Base-by-base conservation (phyloP, 306 rosid species). In the Lupinus albus region DNA sequence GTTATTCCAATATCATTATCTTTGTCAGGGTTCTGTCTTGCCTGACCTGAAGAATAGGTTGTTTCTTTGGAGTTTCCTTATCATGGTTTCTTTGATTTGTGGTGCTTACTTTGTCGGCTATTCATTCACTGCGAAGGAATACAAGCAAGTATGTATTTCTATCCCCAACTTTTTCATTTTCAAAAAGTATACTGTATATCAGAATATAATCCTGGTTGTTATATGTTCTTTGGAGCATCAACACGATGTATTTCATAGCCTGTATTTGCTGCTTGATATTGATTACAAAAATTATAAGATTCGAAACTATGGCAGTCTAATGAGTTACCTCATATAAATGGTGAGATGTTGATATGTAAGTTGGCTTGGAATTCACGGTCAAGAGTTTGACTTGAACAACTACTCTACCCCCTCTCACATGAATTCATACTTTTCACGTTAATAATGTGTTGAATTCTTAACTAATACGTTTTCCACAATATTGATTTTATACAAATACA, bases 31-130 rank as follows among this genome's bases (percentile, higher is more conserved):
- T 49, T 52, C 68, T 47, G 47, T 17, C n/a, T 64, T 64, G 64
- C 80, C 87, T 1, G 91, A 86, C 53, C 80, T 79, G 4, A 92
- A 87, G 87, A 76, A 67, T 51, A 82, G 91, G 79, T 70, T 84
- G 11, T 77, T 76, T 73, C 80, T 87, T 76, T 87, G 81, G 77
- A 77, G 82, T 64, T 69, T 80, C 59, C 73, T 89, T 44, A 16
- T 84, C 32, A 60, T 83, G 2, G 16, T 83, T 55, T 78, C 89
- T 13, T 76, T 93, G 64, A 57, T 88, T 61, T 84, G 80, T 11
- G 95, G 85, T 53, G 96, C 84, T 73, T 93, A 83, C 82, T 79
- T 89, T 49, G 71, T 76, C 68, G 84, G 86, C 17, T 70, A 78
- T 68, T 78, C 87, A 9, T 71, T 85, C 64, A 64, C 78, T 47